Conservation (phyloP, 345 rosid species). For the Punica granatum region DNA sequence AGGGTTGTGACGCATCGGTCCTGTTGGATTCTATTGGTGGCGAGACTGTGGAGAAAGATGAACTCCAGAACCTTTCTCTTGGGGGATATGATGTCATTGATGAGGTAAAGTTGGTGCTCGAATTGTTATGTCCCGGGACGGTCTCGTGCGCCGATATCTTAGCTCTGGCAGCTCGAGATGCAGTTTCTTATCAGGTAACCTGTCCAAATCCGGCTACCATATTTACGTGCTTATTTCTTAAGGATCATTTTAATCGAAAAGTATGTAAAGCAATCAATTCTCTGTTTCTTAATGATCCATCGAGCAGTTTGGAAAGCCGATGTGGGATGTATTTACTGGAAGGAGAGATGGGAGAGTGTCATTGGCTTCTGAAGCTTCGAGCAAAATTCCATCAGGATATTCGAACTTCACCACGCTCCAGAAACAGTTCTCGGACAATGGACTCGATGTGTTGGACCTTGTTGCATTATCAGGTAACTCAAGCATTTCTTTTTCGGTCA, state of each 20-base stretch:
- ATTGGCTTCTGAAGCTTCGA: slow-evolving; percentile 2
- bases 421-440: slow-evolving; percentile 1
- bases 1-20: slow-evolving; percentile 14
- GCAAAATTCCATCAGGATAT: slow-evolving; percentile 2
- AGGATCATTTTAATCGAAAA: neutral
- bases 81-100: slow-evolving; percentile 6
- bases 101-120: slow-evolving; percentile 5
- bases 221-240: neutral
- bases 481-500: too few relatives aligned
- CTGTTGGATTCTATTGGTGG: slow-evolving; percentile 1
- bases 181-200: slow-evolving; percentile 5
- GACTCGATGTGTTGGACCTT: slow-evolving; percentile 3
- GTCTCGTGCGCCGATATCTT: slow-evolving; percentile 15
- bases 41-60: slow-evolving; percentile 6
- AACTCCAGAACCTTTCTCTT: neutral
- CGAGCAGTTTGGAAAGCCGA: slow-evolving; percentile 1
- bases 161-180: neutral
- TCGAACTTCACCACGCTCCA: slow-evolving; percentile 7
- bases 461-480: slow-evolving; percentile 10
- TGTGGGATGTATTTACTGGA: slow-evolving; percentile 6
- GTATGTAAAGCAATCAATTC: neutral
- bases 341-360: slow-evolving; percentile 13
- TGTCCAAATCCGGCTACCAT: too few relatives aligned
- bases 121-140: neutral
- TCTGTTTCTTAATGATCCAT: too few relatives aligned